Percentiles rank a stretch among this genome's conserved stretches.
These are phyloP conservation scores for Cucumis melo DNA, from an alignment of 306 rosid species.

Conservation along the genomic window DNA sequence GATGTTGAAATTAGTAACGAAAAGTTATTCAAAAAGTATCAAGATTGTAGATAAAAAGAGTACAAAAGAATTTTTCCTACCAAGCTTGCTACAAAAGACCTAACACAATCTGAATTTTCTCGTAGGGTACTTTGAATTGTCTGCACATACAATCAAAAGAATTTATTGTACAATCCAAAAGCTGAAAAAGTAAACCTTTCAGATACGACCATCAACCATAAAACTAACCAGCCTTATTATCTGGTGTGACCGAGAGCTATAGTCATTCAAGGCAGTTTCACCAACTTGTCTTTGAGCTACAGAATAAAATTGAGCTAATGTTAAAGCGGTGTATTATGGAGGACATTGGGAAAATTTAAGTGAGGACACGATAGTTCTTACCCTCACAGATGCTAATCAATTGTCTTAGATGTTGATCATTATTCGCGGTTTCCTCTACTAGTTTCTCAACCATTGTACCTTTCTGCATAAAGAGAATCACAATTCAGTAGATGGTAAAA, in stretches of 20 bases:
- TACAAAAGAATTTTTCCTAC: conserved; percentile 22
- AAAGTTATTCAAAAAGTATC: not conserved
- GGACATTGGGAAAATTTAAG: not conserved
- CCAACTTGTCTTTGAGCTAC: conserved; percentile 99
- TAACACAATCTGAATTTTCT: conserved; percentile 70
- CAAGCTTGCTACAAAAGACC: conserved; percentile 93
- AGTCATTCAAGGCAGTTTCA: conserved; percentile 93
- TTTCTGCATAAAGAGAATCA: conserved; percentile 42
- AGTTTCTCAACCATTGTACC: conserved; percentile 95
- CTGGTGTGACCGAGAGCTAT: conserved; percentile 96
- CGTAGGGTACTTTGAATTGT: conserved; percentile 86
- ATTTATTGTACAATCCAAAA: not conserved
- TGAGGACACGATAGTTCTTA: conserved; percentile 14
- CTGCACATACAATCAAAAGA: conserved; percentile 26
- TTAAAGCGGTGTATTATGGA: not conserved
- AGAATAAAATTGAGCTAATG: conserved; percentile 6
- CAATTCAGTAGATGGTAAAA: conserved; percentile 2
- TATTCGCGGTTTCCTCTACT: conserved; percentile 84
- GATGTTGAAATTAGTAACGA: not conserved
- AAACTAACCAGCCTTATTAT: conserved; percentile 79
- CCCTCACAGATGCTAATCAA: conserved; percentile 93
- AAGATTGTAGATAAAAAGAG: not conserved
- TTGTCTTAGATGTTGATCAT: conserved; percentile 80
- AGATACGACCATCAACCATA: not conserved
- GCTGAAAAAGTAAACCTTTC: not conserved